Base-by-base conservation (phyloP, 2,329 filamentous ascomycete genomes). In the Pseudogymnoascus sp. region DNA sequence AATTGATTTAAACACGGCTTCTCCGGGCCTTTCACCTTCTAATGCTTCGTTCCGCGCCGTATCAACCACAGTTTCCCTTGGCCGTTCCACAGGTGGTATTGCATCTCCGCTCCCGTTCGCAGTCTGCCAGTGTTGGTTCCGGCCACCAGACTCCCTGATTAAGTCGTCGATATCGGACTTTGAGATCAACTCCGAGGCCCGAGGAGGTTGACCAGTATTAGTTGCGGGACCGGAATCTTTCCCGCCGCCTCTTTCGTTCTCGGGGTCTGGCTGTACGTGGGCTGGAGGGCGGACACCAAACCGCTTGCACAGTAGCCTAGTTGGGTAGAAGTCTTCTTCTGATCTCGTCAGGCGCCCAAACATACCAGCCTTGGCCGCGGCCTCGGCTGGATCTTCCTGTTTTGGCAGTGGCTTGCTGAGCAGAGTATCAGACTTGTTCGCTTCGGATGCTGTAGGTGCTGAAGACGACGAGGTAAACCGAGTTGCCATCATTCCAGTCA, bases 401-500 rank as follows among this genome's bases (percentile, higher is more conserved):
- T 87, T 91, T 23, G 77, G 73, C 7, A 75, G 68, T 0, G 79
- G 78, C 63, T 78, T 81, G 59, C 75, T 77, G 14, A 85, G 75
- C 6, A 83, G 65, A 1, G 72, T 65, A 2, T 69, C 70, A 76
- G 77, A 8, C 72, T 70, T 1, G 73, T 70, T 1, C 5, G 75
- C 68, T 65, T 77, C 74, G 1, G 78, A 74, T 1, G 76, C 72
- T 8, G 72, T 74, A 3, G 76, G 72, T 2, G 75, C 69, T 0
- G 82, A 78, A 7, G 84, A 83, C 0, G 86, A 83, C 1, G 89
- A 88, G 0, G 92, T 97, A 73, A 99, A 99, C 0, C 93, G 87
- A 19, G 90, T 91, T 14, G 93, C 94, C 91, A 99, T 97, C 66
- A 91, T 81, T 0, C 92, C 92, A 2, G 90, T 91, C 77, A 96